These are phyloP conservation scores for Haberlea rhodopensis DNA, from an alignment of 257 asterid species.

Conservation along the genomic window DNA sequence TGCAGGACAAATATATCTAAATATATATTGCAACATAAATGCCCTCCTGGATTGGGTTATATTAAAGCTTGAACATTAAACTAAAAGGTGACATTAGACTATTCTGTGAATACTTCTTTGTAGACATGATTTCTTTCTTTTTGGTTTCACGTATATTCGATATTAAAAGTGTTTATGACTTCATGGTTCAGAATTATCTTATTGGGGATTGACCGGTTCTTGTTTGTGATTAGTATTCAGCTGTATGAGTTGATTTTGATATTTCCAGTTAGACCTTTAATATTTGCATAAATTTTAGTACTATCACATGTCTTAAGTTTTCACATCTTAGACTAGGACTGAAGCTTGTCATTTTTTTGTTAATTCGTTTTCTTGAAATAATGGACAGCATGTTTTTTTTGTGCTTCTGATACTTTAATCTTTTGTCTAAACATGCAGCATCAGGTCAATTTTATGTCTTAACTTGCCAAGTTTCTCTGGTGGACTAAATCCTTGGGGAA, in stretches of 20 bases:
- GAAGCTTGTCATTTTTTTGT: background rate
- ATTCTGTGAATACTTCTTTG: too few species aligned
- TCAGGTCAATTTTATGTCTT: slow-evolving; percentile 84
- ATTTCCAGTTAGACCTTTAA: background rate
- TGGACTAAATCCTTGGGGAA: slow-evolving; percentile 98
- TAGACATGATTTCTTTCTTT: too few species aligned
- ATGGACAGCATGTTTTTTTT: background rate
- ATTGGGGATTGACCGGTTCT: too few species aligned
- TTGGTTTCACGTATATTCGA: too few species aligned
- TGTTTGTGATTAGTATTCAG: background rate
- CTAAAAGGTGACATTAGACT: too few species aligned
- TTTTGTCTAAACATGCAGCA: slow-evolving; percentile 37
- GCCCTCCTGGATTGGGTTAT: too few species aligned
- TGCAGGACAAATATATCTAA: too few species aligned
- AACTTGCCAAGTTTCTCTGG: slow-evolving; percentile 97
- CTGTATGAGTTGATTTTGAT: background rate
- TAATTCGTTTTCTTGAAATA: background rate
- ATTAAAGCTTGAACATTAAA: too few species aligned
- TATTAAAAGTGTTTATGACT: too few species aligned
- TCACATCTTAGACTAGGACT: background rate
- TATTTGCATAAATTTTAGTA: background rate
- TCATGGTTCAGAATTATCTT: too few species aligned
- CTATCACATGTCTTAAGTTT: background rate
- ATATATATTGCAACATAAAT: too few species aligned
- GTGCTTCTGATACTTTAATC: background rate